These are phyloP conservation scores for Capillidium heterosporum DNA, from an alignment of 371 early-diverging fungal genomes.

Conservation along the genomic window DNA sequence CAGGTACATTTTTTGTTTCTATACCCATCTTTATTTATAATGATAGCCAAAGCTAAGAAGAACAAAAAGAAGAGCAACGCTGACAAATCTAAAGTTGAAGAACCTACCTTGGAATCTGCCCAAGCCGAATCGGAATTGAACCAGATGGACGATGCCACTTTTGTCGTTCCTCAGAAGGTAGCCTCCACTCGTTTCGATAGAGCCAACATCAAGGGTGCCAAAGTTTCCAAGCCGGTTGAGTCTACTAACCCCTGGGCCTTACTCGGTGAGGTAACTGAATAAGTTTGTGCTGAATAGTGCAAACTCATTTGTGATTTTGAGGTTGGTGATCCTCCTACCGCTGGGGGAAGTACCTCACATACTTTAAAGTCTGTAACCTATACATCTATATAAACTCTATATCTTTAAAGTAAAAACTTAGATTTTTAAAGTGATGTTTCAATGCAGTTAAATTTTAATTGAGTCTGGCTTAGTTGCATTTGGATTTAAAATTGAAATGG, in stretches of 20 bases:
- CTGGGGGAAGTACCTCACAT: too few relatives aligned
- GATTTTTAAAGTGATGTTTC: too few relatives aligned
- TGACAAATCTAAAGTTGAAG: not conserved
- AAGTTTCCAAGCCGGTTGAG: not conserved
- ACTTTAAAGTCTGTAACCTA: too few relatives aligned
- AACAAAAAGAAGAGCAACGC: not conserved
- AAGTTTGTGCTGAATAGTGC: too few relatives aligned
- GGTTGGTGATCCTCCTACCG: too few relatives aligned
- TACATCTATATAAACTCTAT: too few relatives aligned
- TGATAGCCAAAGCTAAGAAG: not conserved
- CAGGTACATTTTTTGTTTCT: not conserved
- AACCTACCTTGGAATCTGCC: not conserved
- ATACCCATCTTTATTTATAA: not conserved
- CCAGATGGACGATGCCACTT: not conserved
- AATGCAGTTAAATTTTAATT: too few relatives aligned
- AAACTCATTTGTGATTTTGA: too few relatives aligned
- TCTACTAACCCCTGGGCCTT: not conserved
- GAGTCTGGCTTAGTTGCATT: too few relatives aligned
- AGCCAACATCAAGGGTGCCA: not conserved
- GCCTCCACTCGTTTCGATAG: not conserved
- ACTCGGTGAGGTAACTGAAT: not conserved
- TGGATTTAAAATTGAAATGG: too few relatives aligned
- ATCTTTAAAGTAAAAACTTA: too few relatives aligned
- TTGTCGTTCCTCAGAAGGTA: not conserved
- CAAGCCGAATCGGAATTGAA: not conserved